Percentiles rank a stretch among this genome's conserved stretches.
Conservation (phyloP, 345 rosid species). For the Clarkia xantiana region DNA sequence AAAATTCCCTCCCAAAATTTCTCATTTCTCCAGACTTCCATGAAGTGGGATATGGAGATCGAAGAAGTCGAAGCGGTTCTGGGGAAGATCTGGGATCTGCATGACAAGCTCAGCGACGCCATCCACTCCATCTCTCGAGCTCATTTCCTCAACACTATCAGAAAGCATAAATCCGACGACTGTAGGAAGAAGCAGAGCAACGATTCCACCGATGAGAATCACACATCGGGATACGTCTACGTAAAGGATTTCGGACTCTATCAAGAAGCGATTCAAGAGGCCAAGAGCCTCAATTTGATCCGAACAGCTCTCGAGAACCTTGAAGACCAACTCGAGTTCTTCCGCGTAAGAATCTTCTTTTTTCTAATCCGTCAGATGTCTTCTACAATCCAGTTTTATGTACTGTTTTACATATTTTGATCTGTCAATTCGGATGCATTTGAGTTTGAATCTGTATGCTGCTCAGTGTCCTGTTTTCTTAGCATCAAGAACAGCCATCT, state of each 20-base stretch:
- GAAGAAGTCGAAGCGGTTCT: conserved; percentile 78
- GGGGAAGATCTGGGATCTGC: conserved; percentile 93
- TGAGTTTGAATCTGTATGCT: too few species aligned
- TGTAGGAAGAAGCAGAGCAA: conserved; percentile 13
- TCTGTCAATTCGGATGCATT: too few species aligned
- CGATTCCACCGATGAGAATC: neutral
- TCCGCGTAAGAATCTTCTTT: conserved; percentile 43
- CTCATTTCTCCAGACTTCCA: neutral
- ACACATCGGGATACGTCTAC: conserved; percentile 47
- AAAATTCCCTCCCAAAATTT: conserved; percentile 3
- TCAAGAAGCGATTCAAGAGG: conserved; percentile 57
- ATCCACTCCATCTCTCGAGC: conserved; percentile 71
- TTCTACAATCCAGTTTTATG: neutral
- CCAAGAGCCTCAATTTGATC: conserved; percentile 76
- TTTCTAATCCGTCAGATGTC: neutral
- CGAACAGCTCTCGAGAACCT: conserved; percentile 90
- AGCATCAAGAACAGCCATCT: too few species aligned
- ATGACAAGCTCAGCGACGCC: conserved; percentile 93
- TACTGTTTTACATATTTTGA: too few species aligned
- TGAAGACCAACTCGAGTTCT: conserved; percentile 90
- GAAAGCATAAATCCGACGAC: conserved; percentile 24
- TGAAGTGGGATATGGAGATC: conserved; percentile 80
- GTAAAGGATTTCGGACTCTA: conserved; percentile 54
- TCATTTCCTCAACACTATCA: conserved; percentile 66
- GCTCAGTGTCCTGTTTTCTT: too few species aligned